Evolutionary conservation across 768 basidiomycete genomes (phyloP), one percentile per base, ranked within the genome.

Genomic region (Collybia sp.): DNA sequence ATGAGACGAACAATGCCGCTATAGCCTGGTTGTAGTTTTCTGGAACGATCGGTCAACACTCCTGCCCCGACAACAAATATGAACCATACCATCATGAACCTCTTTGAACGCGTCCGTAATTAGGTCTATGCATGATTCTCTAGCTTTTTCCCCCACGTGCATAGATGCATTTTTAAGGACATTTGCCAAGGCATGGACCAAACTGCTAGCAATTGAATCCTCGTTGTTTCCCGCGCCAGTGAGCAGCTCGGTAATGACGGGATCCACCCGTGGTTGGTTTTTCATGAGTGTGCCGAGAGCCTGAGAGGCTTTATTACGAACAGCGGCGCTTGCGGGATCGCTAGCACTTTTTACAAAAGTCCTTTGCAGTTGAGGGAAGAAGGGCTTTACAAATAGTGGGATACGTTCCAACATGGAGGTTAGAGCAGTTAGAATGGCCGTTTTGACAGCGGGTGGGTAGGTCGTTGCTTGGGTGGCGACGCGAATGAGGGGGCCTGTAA

Each of bases 361-460:
- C 30, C 94, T 81, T 58, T 97, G 95, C 30, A 98, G 68, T 57
- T 98, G 96, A 2, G 95, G 96, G 78, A 97, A 97, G 83, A 98
- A 98, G 2, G 95, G 95, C 63, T 89, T 91, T 55, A 98, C 92
- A 54, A 95, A 89, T 3, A 75, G 70, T 0, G 94, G 93, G 17
- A 96, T 93, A 38, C 80, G 77, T 51, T 83, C 82, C 36, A 98
- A 72, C 81, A 97, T 90, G 16, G 83, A 80, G 0, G 83, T 80
- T 42, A 99, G 76, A 5, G 94, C 90, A 30, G 77, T 79, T 25
- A 99, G 76, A 53, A 99, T 94, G 11, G 87, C 93, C 3, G 81
- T 82, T 68, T 98, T 97, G 64, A 97, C 93, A 16, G 84, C 89
- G 0, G 94, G 88, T 6, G 96, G 93, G 62, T 93, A 89, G 0